Evolutionary conservation across 2,329 filamentous ascomycete species (phyloP).

Genomic region (Aspergillus caelatus): DNA sequence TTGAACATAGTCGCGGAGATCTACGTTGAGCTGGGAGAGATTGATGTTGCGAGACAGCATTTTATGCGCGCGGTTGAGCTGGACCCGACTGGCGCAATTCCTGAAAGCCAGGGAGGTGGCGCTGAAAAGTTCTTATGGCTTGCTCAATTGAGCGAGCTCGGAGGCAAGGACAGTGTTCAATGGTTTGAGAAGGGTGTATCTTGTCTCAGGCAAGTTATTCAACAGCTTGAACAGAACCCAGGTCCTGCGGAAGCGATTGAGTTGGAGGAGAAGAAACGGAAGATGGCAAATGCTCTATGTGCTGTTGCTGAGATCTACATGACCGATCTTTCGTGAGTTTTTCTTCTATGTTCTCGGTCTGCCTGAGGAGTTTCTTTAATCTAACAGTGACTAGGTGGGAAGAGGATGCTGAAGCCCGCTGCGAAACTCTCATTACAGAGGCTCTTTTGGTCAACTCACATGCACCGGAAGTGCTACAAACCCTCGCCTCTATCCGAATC

Average conservation of each 20-base stretch:
- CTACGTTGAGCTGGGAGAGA: conserved; percentile 78
- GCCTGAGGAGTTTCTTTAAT: not conserved
- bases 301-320: conserved; percentile 97
- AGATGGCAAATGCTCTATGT: conserved; percentile 89
- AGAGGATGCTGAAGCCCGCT: conserved; percentile 82
- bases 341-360: not conserved
- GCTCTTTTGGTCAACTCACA: conserved; percentile 82
- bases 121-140: conserved; percentile 95
- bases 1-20: conserved; percentile 81
- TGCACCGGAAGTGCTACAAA: conserved; percentile 89
- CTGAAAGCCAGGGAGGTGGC: conserved; percentile 75
- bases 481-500: conserved; percentile 88
- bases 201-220: conserved; percentile 72
- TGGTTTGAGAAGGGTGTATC: conserved; percentile 69
- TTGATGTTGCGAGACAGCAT: conserved; percentile 70
- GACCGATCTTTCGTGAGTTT: conserved; percentile 83
- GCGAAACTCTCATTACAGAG: conserved; percentile 87
- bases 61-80: conserved; percentile 74
- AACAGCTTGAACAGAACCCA: conserved; percentile 58
- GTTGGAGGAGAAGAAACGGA: conserved; percentile 72
- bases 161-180: conserved; percentile 60
- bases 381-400: conserved; percentile 61
- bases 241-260: conserved; percentile 41
- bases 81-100: conserved; percentile 72
- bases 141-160: conserved; percentile 77